phyloP scores from a whole-genome alignment of 148 eudicot genomes.

The Drosera capensis region DNA sequence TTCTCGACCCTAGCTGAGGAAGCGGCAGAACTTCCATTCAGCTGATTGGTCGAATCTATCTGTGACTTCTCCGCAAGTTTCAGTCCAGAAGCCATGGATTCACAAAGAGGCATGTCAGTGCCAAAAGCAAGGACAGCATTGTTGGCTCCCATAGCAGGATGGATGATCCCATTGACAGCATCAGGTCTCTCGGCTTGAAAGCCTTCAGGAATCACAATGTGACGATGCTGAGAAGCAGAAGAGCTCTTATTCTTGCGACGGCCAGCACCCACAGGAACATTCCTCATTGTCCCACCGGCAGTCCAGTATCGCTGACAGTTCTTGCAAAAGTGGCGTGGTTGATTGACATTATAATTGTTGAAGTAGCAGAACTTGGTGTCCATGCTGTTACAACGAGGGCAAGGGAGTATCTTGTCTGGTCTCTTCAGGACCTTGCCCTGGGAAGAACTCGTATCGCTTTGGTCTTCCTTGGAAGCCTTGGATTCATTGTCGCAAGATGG shows the following conservation, averaged over 20 bases:
- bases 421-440: conserved; percentile 21
- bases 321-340: conserved; percentile 61
- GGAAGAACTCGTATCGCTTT: conserved; percentile 21
- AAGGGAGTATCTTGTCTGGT: conserved; percentile 51
- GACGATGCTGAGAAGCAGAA: conserved; percentile 16
- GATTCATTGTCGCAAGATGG: conserved; percentile 8
- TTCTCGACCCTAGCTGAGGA: conserved; percentile 12
- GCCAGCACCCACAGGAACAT: conserved; percentile 49
- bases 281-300: conserved; percentile 56
- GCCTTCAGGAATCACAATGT: conserved; percentile 15
- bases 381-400: conserved; percentile 55
- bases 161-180: conserved; percentile 9
- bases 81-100: conserved; percentile 15
- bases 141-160: conserved; percentile 9
- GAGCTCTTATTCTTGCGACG: conserved; percentile 45
- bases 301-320: conserved; percentile 69
- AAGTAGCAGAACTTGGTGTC: conserved; percentile 63
- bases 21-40: conserved; percentile 3
- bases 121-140: conserved; percentile 25
- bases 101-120: conserved; percentile 14
- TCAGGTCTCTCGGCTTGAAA: conserved; percentile 11
- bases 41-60: conserved; percentile 8
- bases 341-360: conserved; percentile 48
- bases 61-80: conserved; percentile 7
- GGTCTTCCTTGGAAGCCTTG: conserved; percentile 16